Evolutionary conservation across 495 filamentous ascomycete species (phyloP), one percentile per base, ranked within the genome.

Genomic region (Penicillium coprophilum): DNA sequence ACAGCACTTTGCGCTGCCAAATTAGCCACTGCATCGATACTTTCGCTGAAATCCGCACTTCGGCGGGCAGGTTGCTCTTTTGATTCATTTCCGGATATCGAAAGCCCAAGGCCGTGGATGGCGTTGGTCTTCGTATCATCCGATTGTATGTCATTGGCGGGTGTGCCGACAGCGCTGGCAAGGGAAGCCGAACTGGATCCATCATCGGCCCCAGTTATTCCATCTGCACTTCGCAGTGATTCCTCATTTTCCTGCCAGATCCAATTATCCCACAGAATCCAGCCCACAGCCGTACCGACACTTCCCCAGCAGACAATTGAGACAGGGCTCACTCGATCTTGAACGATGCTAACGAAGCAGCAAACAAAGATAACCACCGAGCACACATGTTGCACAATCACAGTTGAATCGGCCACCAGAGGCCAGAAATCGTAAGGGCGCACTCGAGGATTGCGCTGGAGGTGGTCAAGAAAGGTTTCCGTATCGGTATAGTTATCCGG

Each of bases 401-500:
- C 91, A 6, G 94, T 98, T 12, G 90, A 92, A 66, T 97, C 94
- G 55, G 91, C 88, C 36, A 97, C 90, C 6, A 98, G 80, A 3
- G 92, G 90, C 92, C 95, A 98, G 76, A 98, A 98, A 67, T 97
- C 91, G 67, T 98, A 98, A 0, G 94, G 92, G 41, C 92, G 87
- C 39, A 97, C 85, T 17, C 92, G 86, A 12, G 93, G 94, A 69
- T 98, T 98, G 21, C 93, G 87, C 69, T 98, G 95, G 10, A 98
- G 83, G 59, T 96, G 90, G 64, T 95, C 92, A 54, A 98, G 87
- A 63, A 98, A 98, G 21, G 92, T 96, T 44, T 88, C 87, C 68
- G 92, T 90, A 69, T 98, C 94, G 46, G 95, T 97, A 72, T 97
- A 97, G 69, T 98, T 98, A 73, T 98, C 94, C 19, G 95, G 93